Conservation (phyloP, 2,329 filamentous ascomycete genomes). For the Ceratocystis diversiconidia region DNA sequence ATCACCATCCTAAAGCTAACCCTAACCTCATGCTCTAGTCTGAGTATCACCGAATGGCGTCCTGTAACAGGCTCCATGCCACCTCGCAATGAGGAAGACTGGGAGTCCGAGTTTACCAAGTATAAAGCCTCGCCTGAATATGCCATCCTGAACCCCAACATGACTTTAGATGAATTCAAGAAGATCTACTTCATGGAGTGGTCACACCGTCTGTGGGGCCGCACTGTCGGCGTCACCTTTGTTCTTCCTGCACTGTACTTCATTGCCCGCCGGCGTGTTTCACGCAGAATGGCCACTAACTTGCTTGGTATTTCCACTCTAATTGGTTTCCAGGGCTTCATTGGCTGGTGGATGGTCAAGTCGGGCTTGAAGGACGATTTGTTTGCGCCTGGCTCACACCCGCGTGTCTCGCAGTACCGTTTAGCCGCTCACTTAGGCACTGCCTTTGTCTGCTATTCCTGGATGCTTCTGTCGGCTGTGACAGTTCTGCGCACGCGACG, state of each 20-base stretch:
- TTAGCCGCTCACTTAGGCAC: conserved; percentile 78
- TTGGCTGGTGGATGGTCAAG: conserved; percentile 99
- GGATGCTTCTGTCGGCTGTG: conserved; percentile 86
- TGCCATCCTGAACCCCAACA: conserved; percentile 77
- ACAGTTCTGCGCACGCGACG: conserved; percentile 65
- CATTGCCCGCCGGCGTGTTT: conserved; percentile 64
- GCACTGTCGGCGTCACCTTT: conserved; percentile 80
- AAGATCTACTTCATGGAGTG: conserved; percentile 99
- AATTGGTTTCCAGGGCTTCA: conserved; percentile 87
- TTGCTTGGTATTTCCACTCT: conserved; percentile 71
- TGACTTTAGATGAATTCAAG: conserved; percentile 90
- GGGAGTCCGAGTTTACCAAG: conserved; percentile 85
- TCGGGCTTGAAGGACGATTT: conserved; percentile 90
- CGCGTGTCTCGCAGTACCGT: conserved; percentile 87
- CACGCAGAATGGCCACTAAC: conserved; percentile 59
- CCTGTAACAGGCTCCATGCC: conserved; percentile 87
- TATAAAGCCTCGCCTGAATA: conserved; percentile 91
- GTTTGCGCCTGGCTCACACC: conserved; percentile 79
- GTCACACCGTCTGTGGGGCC: conserved; percentile 88
- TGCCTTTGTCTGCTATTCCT: conserved; percentile 83
- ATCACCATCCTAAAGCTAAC: not conserved
- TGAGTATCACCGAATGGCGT: conserved; percentile 98
- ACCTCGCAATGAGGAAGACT: conserved; percentile 63
- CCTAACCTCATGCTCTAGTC: conserved; percentile 33
- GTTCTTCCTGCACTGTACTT: conserved; percentile 82